These are phyloP conservation scores for Capsicum baccatum DNA, from an alignment of 257 asterid genomes.

Conservation along the genomic window DNA sequence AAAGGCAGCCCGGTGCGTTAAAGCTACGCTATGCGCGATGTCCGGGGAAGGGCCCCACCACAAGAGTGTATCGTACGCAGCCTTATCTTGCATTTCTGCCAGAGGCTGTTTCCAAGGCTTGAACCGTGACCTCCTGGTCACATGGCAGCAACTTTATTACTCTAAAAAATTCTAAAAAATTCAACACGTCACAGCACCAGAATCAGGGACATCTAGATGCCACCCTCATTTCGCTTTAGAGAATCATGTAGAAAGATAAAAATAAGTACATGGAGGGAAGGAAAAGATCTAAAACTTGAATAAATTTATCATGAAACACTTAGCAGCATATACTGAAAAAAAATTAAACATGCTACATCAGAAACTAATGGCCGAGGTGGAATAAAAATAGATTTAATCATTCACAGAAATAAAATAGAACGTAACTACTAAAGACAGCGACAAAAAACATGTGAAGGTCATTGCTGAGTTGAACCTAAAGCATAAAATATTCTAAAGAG, in stretches of 20 bases:
- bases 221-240: not conserved
- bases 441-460: not conserved
- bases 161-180: constrained; percentile 7
- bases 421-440: not conserved
- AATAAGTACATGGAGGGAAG: not conserved
- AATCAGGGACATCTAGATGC: constrained; percentile 19
- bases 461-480: not conserved
- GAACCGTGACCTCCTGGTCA: too few species aligned
- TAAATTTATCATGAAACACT: not conserved
- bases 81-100: too few species aligned
- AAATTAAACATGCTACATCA: not conserved
- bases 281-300: not conserved
- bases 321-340: constrained; percentile 1
- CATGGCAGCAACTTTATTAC: not conserved
- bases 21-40: too few species aligned
- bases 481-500: not conserved
- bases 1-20: too few species aligned
- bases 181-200: not conserved
- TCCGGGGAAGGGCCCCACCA: too few species aligned
- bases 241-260: not conserved
- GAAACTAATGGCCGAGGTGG: not conserved
- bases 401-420: constrained; percentile 3
- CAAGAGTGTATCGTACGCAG: too few species aligned
- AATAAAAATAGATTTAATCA: not conserved
- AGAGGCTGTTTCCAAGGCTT: too few species aligned